Base-by-base conservation (phyloP, 2,329 filamentous ascomycete species). In the Colletotrichum agaves region DNA sequence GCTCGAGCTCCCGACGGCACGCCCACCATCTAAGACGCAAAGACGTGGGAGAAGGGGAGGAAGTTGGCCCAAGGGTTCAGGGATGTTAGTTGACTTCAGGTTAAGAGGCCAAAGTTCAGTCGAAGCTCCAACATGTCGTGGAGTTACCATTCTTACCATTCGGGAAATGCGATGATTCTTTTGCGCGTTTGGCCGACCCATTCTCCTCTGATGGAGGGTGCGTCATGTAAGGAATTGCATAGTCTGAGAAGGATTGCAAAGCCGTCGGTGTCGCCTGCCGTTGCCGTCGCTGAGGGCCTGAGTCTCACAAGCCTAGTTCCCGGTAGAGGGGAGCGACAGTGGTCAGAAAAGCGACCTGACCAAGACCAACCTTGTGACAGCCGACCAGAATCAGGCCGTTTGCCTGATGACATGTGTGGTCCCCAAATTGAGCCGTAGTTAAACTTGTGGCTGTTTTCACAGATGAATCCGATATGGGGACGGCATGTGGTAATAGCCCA, bases 121-220 rank as follows among this genome's bases (percentile, higher is more conserved):
- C 56, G 65, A 65, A 65, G 65, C 47, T 65, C 61, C 61, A 65
- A 60, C 53, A 37, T 55, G 65, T 68, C 41, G 55, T 46, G 64
- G 47, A 55, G 23, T 68, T 21, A 44, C 47, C 13, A 11, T 58
- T 53, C 52, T 68, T 21, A 44, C 47, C 13, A 11, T 58, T 53
- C 52, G 53, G 63, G 64, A 59, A 63, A 33, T 55, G 15, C 41
- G 47, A 37, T 27, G 59, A 35, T 31, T 43, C 35, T 37, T 19
- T 39, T 21, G 44, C 41, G 44, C 37, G 13, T 49, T 46, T 53
- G 27, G 50, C 33, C 57, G 56, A 61, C 53, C 39, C 39, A n/a
- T 21, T 37, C 33, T 61, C 23, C 35, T 19, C n/a, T 5, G 23
- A 19, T 57, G 19, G 27, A 21, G 56, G 35, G 23, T 21, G 21